Evolutionary conservation across 495 filamentous ascomycete species (phyloP).

Genomic region (Hypoxylon intermedium): DNA sequence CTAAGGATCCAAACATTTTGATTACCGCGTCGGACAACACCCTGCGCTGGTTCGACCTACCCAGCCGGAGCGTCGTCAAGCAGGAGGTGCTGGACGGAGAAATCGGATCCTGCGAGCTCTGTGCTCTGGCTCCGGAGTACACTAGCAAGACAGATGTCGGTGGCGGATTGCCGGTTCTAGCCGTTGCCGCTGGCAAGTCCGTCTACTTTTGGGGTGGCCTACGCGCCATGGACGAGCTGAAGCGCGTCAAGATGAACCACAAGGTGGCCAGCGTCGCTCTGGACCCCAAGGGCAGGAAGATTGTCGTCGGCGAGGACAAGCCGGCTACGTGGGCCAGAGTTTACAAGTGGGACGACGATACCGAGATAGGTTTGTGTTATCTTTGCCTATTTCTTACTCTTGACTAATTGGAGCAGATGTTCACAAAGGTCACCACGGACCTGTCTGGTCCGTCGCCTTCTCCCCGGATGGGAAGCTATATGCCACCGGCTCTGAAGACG

Average conservation of each 20-base stretch:
- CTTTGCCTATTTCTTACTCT: not conserved
- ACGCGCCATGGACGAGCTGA: constrained; percentile 72
- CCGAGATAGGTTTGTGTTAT: constrained; percentile 69
- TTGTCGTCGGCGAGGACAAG: constrained; percentile 81
- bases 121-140: constrained; percentile 55
- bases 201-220: constrained; percentile 91
- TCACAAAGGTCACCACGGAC: constrained; percentile 96
- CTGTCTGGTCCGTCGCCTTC: constrained; percentile 93
- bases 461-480: constrained; percentile 95
- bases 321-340: constrained; percentile 94
- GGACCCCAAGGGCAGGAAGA: constrained; percentile 77
- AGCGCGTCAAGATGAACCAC: constrained; percentile 75
- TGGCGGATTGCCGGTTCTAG: constrained; percentile 61
- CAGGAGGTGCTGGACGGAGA: constrained; percentile 78
- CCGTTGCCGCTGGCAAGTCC: constrained; percentile 82
- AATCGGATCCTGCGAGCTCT: constrained; percentile 90
- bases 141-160: constrained; percentile 56
- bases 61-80: constrained; percentile 70
- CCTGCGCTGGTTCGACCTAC: constrained; percentile 93
- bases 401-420: constrained; percentile 61
- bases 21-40: constrained; percentile 91
- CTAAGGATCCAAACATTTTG: constrained; percentile 80
- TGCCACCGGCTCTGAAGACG: constrained; percentile 95
- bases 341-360: constrained; percentile 81
- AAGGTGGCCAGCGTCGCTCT: constrained; percentile 90